Evolutionary conservation across 176 grass and related monocot genomes (phyloP), one percentile per base, ranked within the genome.

Genomic region (Elaeis guineensis): DNA sequence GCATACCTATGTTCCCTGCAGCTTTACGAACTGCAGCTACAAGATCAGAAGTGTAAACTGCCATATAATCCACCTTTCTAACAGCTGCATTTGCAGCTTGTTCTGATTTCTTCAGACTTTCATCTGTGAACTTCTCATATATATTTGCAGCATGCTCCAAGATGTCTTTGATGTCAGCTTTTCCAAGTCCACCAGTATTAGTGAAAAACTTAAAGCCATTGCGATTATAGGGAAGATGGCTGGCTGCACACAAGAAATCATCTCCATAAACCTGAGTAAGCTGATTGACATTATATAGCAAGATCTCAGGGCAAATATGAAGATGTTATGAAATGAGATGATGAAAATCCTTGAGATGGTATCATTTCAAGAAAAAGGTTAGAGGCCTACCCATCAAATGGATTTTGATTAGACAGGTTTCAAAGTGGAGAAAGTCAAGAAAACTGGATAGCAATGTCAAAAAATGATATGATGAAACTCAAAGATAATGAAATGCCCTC

Each of bases 201-300:
- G 87, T 97, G 80, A 97, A 97, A 78, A 97, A 97, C 63, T 97
- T 97, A 73, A 97, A 76, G 55, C 92, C 92, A 77, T 97, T 97
- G 64, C 92, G 80, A 59, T 97, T 97, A 74, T 88, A 96, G 44
- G 92, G 92, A 24, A 96, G 83, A 84, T 90, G 92, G 51, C 92
- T 96, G 19, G 92, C 92, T 96, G 72, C 51, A 67, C 26, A 83
- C 9, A 81, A 77, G 24, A 75, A 71, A 35, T 35, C 32, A 61
- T 35, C 32, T 11, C 7, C 6, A 2, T 35, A 35, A 35, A 35
- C 32, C 32, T 35, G 32, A 9, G 32, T 35, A 35, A 35, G 32
- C 8, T 35, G 32, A 35, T 9, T 35, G 32, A 35, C 7, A 6
- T 35, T 9, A 5, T 6, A 26, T 25, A 59, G 26, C 17, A 61